Evolutionary conservation across 2,329 filamentous ascomycete species (phyloP), one percentile per base, ranked within the genome.

Genomic region (Ascochyta lentis): DNA sequence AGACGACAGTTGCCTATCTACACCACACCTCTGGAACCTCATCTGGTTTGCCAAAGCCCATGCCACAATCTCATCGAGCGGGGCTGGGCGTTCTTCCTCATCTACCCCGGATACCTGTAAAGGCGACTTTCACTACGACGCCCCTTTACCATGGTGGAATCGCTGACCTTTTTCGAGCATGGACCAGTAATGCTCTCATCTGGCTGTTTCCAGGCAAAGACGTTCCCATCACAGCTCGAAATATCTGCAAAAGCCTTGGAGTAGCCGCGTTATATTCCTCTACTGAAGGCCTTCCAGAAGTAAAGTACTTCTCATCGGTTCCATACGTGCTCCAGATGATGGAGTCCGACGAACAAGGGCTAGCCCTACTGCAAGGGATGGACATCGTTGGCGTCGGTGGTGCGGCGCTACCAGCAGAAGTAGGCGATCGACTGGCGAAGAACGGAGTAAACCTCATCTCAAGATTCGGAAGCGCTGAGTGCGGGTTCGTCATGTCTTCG

Each of bases 281-380:
- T n/a, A 49, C 47, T n/a, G 55, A 49, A 44, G 51, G 58, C n/a
- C 47, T 61, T 4, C 72, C 76, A 0, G 59, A 64, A 22, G 75
- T 86, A 3, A 78, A 74, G 37, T 88, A 87, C 60, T 88, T 89
- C 62, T 85, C 86, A 0, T 86, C 82, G 0, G 86, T 89, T 0
- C 91, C 90, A 7, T 98, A 94, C 70, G 92, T 98, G 33, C 84
- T 90, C 71, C 91, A 92, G 43, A 84, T 98, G 63, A 96, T 99
- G 90, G 84, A 89, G 67, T 88, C 92, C 10, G 96, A 91, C 66
- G 91, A 96, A 77, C 90, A 95, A 77, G 92, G 90, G 46, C 83
- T 98, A 2, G 81, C 88, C 65, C 85, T 96, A 4, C 75, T 60
- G 19, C 65, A 65, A 35, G 64, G 60, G 0, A 87, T 89, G 84